Evolutionary conservation across 2,329 filamentous ascomycete species (phyloP), one percentile per base, ranked within the genome.

Genomic region (Cytospora chrysosperma): DNA sequence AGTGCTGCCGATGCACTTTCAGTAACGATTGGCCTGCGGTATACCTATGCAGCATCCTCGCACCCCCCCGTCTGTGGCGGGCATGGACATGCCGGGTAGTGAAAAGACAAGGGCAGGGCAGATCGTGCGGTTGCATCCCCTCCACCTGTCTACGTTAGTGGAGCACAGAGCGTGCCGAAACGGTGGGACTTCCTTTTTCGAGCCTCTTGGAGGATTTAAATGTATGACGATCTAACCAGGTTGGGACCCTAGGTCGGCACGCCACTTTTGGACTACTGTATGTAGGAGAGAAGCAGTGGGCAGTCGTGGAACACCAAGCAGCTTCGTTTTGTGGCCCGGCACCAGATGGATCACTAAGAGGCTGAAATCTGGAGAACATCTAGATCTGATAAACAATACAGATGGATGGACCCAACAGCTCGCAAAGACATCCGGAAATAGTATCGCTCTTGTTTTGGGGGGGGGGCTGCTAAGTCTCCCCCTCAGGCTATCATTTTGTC

Each of bases 301-400:
- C 59, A 52, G 57, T 52, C 61, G 53, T 64, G 64, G 54, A 63
- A 64, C 64, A 57, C 61, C 34, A 40, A n/a, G 32, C n/a, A 49
- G 58, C 58, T 61, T 60, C 49, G 51, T 61, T 61, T 61, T 55
- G 58, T 61, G 37, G 52, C 58, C 58, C 61, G 61, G 53, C 55
- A 34, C 47, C 27, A 21, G n/a, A 58, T 51, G 61, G 64, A 61
- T 64, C 61, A 56, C 50, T n/a, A 15, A 55, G 61, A 58, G 61
- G 27, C 54, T 47, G 57, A 53, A 58, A 55, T 50, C 64, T 66
- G 64, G 64, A 66, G 64, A 64, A 57, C 32, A 61, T 59, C 61
- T 52, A 59, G 55, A 64, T 61, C 51, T 61, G 28, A 55, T 40
- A 65, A 59, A 53, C 27, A 58, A 50, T 32, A 47, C 55, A 24